Evolutionary conservation across 371 early-diverging fungal species (phyloP).

Genomic region (Enterocytospora artemiae): DNA sequence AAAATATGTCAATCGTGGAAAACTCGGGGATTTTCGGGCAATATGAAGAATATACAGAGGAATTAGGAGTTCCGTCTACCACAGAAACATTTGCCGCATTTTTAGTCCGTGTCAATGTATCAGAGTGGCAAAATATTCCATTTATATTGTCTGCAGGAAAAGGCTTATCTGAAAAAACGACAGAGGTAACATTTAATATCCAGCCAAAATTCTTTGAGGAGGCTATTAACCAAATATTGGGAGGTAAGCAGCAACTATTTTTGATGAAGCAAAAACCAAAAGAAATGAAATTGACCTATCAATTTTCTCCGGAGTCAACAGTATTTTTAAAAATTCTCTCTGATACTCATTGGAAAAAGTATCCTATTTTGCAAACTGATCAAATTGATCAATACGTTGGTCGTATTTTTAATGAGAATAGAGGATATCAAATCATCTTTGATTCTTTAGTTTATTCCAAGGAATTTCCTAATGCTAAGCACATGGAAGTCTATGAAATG

Average conservation of each 20-base stretch:
- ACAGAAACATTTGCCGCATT: slow-evolving; percentile 51
- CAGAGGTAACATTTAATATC: slow-evolving; percentile 34
- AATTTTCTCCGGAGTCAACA: slow-evolving; percentile 25
- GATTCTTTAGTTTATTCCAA: slow-evolving; percentile 26
- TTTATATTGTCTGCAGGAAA: slow-evolving; percentile 50
- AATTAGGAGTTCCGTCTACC: slow-evolving; percentile 23
- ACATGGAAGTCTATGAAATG: slow-evolving; percentile 32
- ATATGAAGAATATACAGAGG: slow-evolving; percentile 42
- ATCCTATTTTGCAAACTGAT: slow-evolving; percentile 6
- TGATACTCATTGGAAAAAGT: background rate
- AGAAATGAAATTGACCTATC: slow-evolving; percentile 13
- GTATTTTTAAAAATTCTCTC: slow-evolving; percentile 21
- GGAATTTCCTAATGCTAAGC: slow-evolving; percentile 9
- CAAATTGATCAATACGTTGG: slow-evolving; percentile 3
- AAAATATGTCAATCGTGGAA: slow-evolving; percentile 12
- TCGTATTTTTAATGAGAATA: slow-evolving; percentile 17
- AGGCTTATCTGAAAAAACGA: slow-evolving; percentile 48
- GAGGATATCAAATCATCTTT: slow-evolving; percentile 46
- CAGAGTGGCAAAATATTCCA: slow-evolving; percentile 41
- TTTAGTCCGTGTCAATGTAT: slow-evolving; percentile 1
- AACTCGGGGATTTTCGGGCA: slow-evolving; percentile 43
- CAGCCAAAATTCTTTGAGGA: slow-evolving; percentile 6
- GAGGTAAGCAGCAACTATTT: background rate
- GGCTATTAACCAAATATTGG: background rate
- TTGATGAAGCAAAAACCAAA: slow-evolving; percentile 2